These are phyloP conservation scores for Mrakia hoshinonis DNA, from an alignment of 768 basidiomycete species.

Conservation along the genomic window DNA sequence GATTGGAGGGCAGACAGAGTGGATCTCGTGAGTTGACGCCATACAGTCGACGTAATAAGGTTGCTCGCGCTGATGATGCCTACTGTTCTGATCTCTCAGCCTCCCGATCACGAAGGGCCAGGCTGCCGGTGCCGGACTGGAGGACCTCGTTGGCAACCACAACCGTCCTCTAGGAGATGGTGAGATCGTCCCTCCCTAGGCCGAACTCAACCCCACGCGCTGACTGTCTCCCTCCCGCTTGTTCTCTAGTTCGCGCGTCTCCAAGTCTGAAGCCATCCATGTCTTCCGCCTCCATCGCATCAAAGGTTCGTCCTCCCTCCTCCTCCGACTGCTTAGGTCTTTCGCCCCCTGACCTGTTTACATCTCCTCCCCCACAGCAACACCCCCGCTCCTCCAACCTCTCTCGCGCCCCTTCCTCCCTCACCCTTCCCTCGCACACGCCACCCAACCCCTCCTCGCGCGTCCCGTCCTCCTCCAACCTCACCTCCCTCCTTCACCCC, in stretches of 20 bases:
- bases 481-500: constrained; percentile 13
- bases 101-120: constrained; percentile 65
- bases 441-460: neutral
- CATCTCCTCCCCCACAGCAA: neutral
- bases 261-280: neutral
- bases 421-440: neutral
- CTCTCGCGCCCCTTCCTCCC: neutral
- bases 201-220: neutral
- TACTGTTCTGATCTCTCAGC: constrained; percentile 29
- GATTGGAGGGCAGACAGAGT: constrained; percentile 51
- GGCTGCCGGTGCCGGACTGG: constrained; percentile 59
- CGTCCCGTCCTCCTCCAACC: neutral
- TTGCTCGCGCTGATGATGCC: no score
- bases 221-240: neutral
- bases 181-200: neutral
- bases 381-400: neutral
- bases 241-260: neutral
- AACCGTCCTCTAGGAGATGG: constrained; percentile 9
- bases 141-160: constrained; percentile 46
- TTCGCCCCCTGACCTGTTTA: neutral
- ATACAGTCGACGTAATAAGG: no score
- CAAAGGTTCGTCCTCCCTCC: neutral
- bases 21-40: constrained; percentile 32
- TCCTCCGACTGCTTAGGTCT: neutral
- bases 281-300: neutral